Evolutionary conservation across 441 rosid species (phyloP), one percentile per base, ranked within the genome.

Genomic region (Populus tomentosa): DNA sequence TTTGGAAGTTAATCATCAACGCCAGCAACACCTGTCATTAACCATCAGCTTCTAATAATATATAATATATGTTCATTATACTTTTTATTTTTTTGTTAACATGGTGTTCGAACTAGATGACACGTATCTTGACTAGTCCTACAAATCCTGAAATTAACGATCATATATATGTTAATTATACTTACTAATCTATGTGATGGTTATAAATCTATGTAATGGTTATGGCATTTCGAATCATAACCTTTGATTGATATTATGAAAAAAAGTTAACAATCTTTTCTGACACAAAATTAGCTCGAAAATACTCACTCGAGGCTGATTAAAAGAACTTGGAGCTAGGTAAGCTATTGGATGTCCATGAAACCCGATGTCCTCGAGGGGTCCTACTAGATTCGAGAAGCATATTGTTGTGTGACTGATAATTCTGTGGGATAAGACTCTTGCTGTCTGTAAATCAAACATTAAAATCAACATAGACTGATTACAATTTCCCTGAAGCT

Each of bases 1-100:
- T 88, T 24, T 80, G 86, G 70, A 85, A 80, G 67, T 88, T 80
- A 18, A 86, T 77, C 81, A 81, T 82, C 78, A 88, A 66, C 13
- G 67, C 87, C 88, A 86, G 79, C 83, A 78, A 50, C 38, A 59
- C 23, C 5, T 7, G 61, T 6, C n/a, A 66, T 16, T 53, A 1
- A 24, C 9, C 40, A 16, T 61, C n/a, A 61, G 65, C n/a, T 61
- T 61, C 18, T 16, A 61, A n/a, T n/a, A n/a, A n/a, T n/a, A n/a
- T n/a, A 61, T 20, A 9, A 61, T 7, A 4, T 4, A 32, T 32
- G 65, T 36, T 6, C n/a, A n/a, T n/a, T n/a, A n/a, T n/a, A n/a
- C n/a, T n/a, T n/a, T n/a, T n/a, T n/a, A n/a, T n/a, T n/a, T n/a
- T n/a, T n/a, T n/a, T n/a, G n/a, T n/a, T n/a, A n/a, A n/a, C n/a